phyloP scores from a whole-genome alignment of 306 rosid species.

The Carpinus viminea region DNA sequence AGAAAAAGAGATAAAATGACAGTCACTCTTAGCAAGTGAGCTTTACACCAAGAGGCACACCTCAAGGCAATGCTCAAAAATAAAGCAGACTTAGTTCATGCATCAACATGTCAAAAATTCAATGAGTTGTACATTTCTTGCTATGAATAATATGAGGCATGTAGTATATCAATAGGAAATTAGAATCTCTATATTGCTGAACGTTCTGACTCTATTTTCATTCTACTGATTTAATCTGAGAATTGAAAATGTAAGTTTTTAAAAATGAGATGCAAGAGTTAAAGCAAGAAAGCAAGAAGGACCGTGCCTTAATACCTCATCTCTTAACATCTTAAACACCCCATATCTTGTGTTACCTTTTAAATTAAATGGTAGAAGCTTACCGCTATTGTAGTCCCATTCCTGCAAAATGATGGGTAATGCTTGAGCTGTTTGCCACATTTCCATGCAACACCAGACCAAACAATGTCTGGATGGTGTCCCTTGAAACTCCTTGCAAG shows the following conservation, averaged over 20 bases:
- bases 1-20: neutral
- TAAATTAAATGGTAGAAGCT: slow-evolving; percentile 31
- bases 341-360: neutral
- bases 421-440: slow-evolving; percentile 97
- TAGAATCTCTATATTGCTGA: neutral
- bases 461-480: slow-evolving; percentile 69
- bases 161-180: slow-evolving; percentile 2
- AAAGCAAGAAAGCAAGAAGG: neutral
- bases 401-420: slow-evolving; percentile 76
- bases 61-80: neutral
- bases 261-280: neutral
- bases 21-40: neutral
- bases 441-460: slow-evolving; percentile 93
- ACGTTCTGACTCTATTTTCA: neutral
- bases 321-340: neutral
- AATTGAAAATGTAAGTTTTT: neutral
- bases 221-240: neutral
- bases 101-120: too few relatives aligned
- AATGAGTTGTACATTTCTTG: too few relatives aligned
- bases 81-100: too few relatives aligned
- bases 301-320: neutral
- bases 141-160: slow-evolving; percentile 1
- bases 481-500: slow-evolving; percentile 55
- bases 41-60: neutral
- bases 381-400: slow-evolving; percentile 86